Base-by-base conservation (phyloP, 345 rosid species). In the Eucalyptus curtisii region DNA sequence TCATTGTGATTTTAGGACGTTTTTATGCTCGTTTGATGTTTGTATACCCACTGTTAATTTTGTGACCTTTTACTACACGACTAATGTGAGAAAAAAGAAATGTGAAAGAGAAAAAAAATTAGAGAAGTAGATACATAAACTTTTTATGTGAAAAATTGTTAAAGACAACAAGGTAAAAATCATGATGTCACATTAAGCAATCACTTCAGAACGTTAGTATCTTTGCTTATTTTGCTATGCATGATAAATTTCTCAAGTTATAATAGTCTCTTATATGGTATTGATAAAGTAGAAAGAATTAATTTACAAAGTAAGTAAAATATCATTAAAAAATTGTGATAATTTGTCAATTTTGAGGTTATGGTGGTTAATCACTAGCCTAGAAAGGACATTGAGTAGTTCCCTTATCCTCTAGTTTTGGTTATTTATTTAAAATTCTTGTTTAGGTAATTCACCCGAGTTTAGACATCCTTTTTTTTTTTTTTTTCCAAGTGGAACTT, bases 161-260 rank as follows among this genome's bases (percentile, higher is more conserved):
- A 17, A 68, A 68, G 22, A 12, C 10, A 33, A 16, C 20, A 33
- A 16, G 22, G 13, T 10, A 68, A 68, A 33, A 68, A 30, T 64
- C 37, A 64, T 0, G 0, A 33, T n/a, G 20, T 16, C 76, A n/a
- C 20, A 2, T n/a, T n/a, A 61, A 14, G 37, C 5, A 61, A 13
- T 30, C 31, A 30, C 16, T 61, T 27, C 3, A 5, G 0, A 27
- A 59, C 8, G 25, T 8, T 7, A 30, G 8, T 61, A 30, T 59
- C 66, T 57, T 25, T 59, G 71, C 8, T 61, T 61, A 30, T 61
- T 7, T 13, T 61, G 8, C 1, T 1, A 19, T 13, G 10, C 31
- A 61, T 0, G 33, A 61, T 61, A 61, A 61, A 61, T 2, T 61
- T 61, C 37, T 61, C 37, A 61, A 30, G 17, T 61, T n/a, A 30